phyloP scores from a whole-genome alignment of 495 filamentous ascomycete genomes.

The Oidiodendron maius region DNA sequence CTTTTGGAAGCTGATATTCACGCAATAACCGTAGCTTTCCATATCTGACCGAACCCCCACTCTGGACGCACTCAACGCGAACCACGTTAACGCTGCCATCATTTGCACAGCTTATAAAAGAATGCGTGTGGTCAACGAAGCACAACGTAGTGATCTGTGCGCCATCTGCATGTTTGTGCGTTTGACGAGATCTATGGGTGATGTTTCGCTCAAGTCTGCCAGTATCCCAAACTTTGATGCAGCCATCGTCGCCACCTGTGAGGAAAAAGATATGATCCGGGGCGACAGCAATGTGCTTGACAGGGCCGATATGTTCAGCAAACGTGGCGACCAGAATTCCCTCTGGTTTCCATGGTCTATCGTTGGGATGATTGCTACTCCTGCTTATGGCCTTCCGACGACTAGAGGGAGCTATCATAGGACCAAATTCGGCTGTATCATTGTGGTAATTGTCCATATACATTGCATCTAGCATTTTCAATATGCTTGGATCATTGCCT shows the following conservation, averaged over 20 bases:
- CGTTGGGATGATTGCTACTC: conserved; percentile 33
- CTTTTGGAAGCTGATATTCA: conserved; percentile 68
- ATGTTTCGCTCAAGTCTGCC: conserved; percentile 84
- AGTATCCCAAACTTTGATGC: conserved; percentile 91
- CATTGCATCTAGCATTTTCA: conserved; percentile 80
- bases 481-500: conserved; percentile 83
- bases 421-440: conserved; percentile 74
- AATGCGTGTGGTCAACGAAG: conserved; percentile 92
- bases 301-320: conserved; percentile 75
- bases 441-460: conserved; percentile 87
- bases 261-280: conserved; percentile 95
- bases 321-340: conserved; percentile 82
- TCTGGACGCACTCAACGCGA: conserved; percentile 68
- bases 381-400: conserved; percentile 60
- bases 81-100: conserved; percentile 91
- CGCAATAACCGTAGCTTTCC: conserved; percentile 70
- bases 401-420: conserved; percentile 65
- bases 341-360: conserved; percentile 73
- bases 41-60: conserved; percentile 58
- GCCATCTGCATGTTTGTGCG: conserved; percentile 63
- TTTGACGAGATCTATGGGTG: conserved; percentile 81
- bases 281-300: conserved; percentile 76
- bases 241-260: conserved; percentile 88
- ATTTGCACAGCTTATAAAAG: conserved; percentile 80
- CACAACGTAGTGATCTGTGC: conserved; percentile 72